These are phyloP conservation scores for Ceratobasidium sp. DNA, from an alignment of 1,284 basidiomycete species.

Conservation along the genomic window DNA sequence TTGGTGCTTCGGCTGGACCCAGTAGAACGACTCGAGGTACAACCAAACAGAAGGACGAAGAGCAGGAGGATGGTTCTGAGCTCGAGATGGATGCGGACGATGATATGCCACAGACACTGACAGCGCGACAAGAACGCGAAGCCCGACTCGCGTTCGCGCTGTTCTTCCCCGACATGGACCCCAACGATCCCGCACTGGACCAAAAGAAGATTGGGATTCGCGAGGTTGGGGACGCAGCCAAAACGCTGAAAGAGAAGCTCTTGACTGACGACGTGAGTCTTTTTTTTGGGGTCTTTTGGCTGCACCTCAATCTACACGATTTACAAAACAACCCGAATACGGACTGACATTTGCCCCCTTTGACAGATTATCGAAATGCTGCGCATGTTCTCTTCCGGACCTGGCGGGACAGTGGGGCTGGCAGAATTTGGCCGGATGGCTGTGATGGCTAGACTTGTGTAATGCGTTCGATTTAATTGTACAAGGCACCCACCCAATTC, in stretches of 20 bases:
- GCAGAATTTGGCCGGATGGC: slow-evolving; percentile 40
- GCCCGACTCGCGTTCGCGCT: slow-evolving; percentile 45
- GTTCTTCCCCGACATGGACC: slow-evolving; percentile 43
- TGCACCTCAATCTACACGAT: too few relatives aligned
- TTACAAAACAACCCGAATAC: too few relatives aligned
- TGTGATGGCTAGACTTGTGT: slow-evolving; percentile 35
- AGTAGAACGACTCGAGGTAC: neutral
- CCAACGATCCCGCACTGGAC: slow-evolving; percentile 21
- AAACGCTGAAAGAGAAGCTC: slow-evolving; percentile 42
- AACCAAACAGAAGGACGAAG: slow-evolving; percentile 9
- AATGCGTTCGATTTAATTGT: slow-evolving; percentile 6
- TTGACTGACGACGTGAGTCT: slow-evolving; percentile 43
- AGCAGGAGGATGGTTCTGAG: neutral
- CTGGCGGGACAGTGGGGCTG: slow-evolving; percentile 18
- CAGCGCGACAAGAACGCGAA: slow-evolving; percentile 36
- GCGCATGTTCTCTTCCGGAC: slow-evolving; percentile 37
- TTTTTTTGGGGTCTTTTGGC: too few relatives aligned
- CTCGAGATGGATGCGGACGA: slow-evolving; percentile 9
- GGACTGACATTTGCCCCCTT: neutral
- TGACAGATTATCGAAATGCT: slow-evolving; percentile 43
- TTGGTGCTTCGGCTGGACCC: slow-evolving; percentile 1
- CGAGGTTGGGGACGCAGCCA: slow-evolving; percentile 38
- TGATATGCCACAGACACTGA: slow-evolving; percentile 33
- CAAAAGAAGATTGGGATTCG: slow-evolving; percentile 38
- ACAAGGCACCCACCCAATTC: slow-evolving; percentile 12